These are phyloP conservation scores for Aspergillus sp. DNA, from an alignment of 2,329 filamentous ascomycete genomes.

Conservation along the genomic window DNA sequence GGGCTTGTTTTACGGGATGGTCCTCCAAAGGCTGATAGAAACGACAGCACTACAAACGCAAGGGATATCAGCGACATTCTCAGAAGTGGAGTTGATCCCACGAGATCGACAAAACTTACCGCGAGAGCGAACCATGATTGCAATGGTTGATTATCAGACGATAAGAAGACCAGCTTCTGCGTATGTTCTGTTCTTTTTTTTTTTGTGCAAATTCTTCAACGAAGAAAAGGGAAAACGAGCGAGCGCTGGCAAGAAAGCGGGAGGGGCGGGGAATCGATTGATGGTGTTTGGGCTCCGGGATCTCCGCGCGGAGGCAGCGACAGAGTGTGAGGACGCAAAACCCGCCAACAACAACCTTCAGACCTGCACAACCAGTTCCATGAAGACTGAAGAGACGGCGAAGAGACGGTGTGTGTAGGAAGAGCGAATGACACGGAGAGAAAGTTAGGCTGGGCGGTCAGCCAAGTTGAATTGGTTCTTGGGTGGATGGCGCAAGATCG, in stretches of 20 bases:
- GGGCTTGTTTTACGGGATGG: slow-evolving; percentile 38
- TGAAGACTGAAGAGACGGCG: slow-evolving; percentile 15
- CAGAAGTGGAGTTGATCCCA: neutral
- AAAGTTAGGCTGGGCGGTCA: neutral
- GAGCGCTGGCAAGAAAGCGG: slow-evolving; percentile 1
- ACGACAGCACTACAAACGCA: slow-evolving; percentile 69
- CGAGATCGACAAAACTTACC: slow-evolving; percentile 27
- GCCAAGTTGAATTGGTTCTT: slow-evolving; percentile 6
- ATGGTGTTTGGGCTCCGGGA: slow-evolving; percentile 14
- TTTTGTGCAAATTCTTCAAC: neutral
- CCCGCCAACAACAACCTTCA: slow-evolving; percentile 15
- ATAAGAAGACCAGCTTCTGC: slow-evolving; percentile 19
- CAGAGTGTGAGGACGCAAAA: slow-evolving; percentile 14
- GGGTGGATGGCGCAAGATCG: slow-evolving; percentile 5
- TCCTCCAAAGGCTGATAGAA: slow-evolving; percentile 65
- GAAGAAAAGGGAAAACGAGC: slow-evolving; percentile 3
- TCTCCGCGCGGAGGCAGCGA: slow-evolving; percentile 20
- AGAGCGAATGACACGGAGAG: slow-evolving; percentile 7
- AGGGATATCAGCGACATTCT: slow-evolving; percentile 21
- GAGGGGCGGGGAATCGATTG: slow-evolving; percentile 2
- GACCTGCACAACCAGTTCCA: slow-evolving; percentile 15
- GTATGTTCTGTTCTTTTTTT: neutral
- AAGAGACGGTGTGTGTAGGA: neutral
- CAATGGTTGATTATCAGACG: slow-evolving; percentile 3
- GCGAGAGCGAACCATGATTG: slow-evolving; percentile 40